A percentile compares a stretch with the other conserved stretches of the same genome.
Conservation (phyloP, 331 rosid genomes). For the Prunus yedoensis region DNA sequence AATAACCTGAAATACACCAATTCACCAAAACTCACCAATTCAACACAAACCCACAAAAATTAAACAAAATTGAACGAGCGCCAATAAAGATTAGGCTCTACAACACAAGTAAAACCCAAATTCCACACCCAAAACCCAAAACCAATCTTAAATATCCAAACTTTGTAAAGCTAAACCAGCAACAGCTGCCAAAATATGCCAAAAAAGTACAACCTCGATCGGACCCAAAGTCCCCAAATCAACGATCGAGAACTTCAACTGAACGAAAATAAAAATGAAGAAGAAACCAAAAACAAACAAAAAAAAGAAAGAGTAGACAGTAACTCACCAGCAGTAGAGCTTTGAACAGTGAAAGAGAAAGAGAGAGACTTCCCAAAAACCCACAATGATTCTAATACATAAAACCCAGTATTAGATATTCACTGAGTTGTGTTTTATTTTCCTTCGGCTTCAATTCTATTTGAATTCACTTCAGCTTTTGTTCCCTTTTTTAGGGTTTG, state of each 20-base stretch:
- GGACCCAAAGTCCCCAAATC: constrained; percentile 44
- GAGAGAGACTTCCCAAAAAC: constrained; percentile 12
- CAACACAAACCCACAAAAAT: constrained; percentile 18
- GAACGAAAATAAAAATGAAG: not conserved
- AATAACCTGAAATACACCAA: constrained; percentile 32
- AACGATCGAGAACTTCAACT: constrained; percentile 39
- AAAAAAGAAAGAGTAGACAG: not conserved
- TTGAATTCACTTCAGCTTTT: not conserved
- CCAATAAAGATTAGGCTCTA: constrained; percentile 20
- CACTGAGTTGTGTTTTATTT: not conserved
- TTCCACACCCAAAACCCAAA: constrained; percentile 23
- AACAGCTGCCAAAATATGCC: constrained; percentile 5
- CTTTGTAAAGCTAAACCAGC: constrained; percentile 16
- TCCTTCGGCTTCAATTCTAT: constrained; percentile 21
- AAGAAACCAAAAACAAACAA: not conserved
- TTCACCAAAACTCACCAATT: constrained; percentile 26
- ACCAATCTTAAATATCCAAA: constrained; percentile 14
- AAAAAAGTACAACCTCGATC: constrained; percentile 39
- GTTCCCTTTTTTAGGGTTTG: constrained; percentile 53
- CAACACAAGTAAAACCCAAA: constrained; percentile 23
- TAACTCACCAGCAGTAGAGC: constrained; percentile 60
- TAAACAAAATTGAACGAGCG: constrained; percentile 16
- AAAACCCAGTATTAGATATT: constrained; percentile 17
- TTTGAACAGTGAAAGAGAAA: constrained; percentile 23
- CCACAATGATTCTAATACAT: constrained; percentile 15